These are phyloP conservation scores for Carex cristatella DNA, from an alignment of 176 grass and related monocot species.

Conservation along the genomic window DNA sequence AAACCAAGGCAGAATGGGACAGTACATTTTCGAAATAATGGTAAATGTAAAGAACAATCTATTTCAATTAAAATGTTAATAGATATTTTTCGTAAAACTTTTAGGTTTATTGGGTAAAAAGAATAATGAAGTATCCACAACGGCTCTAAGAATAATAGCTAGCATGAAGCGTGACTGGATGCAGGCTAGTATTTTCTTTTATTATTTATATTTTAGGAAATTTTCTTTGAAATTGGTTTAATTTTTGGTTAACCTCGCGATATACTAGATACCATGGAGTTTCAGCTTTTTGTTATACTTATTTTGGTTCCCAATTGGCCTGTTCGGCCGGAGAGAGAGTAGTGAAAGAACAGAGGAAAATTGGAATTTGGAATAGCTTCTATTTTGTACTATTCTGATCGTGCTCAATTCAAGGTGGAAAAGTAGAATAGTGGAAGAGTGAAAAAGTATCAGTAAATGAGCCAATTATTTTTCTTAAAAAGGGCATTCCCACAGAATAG, in stretches of 20 bases:
- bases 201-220: conserved; percentile 14
- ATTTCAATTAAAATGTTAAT: conserved; percentile 7
- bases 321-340: too few relatives aligned
- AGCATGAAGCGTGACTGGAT: conserved; percentile 95
- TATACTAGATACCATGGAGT: background rate
- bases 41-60: background rate
- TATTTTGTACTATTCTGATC: too few relatives aligned
- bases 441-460: too few relatives aligned
- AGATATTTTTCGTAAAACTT: conserved; percentile 11
- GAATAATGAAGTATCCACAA: conserved; percentile 52
- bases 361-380: too few relatives aligned
- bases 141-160: conserved; percentile 70
- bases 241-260: background rate
- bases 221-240: background rate
- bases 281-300: background rate
- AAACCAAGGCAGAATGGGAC: background rate
- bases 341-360: too few relatives aligned
- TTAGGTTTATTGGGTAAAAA: conserved; percentile 63
- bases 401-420: too few relatives aligned
- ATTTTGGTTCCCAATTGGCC: background rate
- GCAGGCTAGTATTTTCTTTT: conserved; percentile 47
- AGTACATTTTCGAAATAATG: background rate
- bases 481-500: too few relatives aligned
- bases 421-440: too few relatives aligned
- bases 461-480: too few relatives aligned